Conservation (phyloP, 2,329 filamentous ascomycete genomes). For the Pseudofabraea citricarpa region DNA sequence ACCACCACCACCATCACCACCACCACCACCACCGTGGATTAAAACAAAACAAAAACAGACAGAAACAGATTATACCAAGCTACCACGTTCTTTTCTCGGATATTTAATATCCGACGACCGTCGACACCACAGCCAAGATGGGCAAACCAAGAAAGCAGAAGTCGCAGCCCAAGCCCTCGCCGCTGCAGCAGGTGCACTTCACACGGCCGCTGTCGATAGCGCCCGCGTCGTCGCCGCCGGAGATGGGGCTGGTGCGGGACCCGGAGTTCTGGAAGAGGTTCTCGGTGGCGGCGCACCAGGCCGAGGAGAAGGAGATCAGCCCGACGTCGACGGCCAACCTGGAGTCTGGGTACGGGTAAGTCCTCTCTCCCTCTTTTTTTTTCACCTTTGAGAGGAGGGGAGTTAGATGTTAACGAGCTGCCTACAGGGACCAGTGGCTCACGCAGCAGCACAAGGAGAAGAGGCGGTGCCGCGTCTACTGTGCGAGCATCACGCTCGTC, state of each 20-base stretch:
- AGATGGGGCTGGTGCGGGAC: constrained; percentile 24
- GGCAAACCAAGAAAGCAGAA: constrained; percentile 11
- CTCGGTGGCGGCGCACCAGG: constrained; percentile 23
- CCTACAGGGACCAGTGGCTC: constrained; percentile 25
- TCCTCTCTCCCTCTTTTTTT: not conserved
- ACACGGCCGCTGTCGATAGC: constrained; percentile 16
- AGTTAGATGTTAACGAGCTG: no score
- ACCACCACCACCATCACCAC: no score
- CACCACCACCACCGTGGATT: no score
- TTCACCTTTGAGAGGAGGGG: no score
- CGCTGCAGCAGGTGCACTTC: constrained; percentile 25
- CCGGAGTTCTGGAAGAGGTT: constrained; percentile 30
- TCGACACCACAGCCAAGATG: no score
- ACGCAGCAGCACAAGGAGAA: constrained; percentile 25
- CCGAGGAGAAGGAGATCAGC: constrained; percentile 18
- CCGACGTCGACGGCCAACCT: constrained; percentile 12
- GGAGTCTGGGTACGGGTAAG: constrained; percentile 11
- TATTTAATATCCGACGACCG: no score
- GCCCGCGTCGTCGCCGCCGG: constrained; percentile 2
- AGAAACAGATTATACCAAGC: no score
- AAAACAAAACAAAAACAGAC: no score
- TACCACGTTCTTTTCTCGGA: no score
- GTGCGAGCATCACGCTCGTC: constrained; percentile 16
- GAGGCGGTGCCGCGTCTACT: constrained; percentile 20
- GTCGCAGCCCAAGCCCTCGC: constrained; percentile 22